Conservation (phyloP, 225 moss, liverwort and hornwort genomes). For the Sphagnum contortum region DNA sequence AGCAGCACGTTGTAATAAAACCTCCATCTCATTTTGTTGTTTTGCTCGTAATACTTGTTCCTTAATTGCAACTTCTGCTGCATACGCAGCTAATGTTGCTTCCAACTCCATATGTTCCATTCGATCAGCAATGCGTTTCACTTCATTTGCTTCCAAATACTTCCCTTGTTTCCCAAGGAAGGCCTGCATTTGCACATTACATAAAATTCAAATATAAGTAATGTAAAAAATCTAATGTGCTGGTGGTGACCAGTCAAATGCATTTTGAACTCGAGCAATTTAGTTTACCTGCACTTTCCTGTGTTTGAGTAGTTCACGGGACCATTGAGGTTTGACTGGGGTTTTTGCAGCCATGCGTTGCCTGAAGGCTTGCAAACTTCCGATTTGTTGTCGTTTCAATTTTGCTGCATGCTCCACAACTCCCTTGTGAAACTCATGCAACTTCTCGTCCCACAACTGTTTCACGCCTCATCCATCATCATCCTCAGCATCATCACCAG, state of each 20-base stretch:
- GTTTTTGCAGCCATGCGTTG: conserved; percentile 73
- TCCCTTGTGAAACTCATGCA: conserved; percentile 86
- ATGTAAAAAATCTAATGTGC: too few relatives aligned
- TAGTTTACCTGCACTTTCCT: conserved; percentile 76
- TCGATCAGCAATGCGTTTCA: conserved; percentile 76
- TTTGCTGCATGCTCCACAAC: conserved; percentile 95
- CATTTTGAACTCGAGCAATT: too few relatives aligned
- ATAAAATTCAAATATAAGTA: background rate
- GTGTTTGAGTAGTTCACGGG: conserved; percentile 84
- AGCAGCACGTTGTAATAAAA: conserved; percentile 80
- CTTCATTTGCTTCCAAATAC: conserved; percentile 91
- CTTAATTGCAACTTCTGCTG: conserved; percentile 71
- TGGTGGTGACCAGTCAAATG: too few relatives aligned
- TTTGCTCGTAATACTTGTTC: conserved; percentile 73
- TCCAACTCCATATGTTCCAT: conserved; percentile 82
- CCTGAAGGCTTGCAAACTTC: conserved; percentile 78
- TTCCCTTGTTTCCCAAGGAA: conserved; percentile 94
- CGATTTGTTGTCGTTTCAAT: conserved; percentile 83
- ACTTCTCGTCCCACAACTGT: conserved; percentile 89
- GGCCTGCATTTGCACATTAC: conserved; percentile 31
- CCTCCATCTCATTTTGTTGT: conserved; percentile 91
- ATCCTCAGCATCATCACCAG: too few relatives aligned
- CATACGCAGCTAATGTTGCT: conserved; percentile 66
- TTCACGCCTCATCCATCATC: too few relatives aligned
- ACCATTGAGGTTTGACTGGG: conserved; percentile 92